Evolutionary conservation across 352 stramenopile genomes (phyloP).

Genomic region (Globisporangium takayamanum): DNA sequence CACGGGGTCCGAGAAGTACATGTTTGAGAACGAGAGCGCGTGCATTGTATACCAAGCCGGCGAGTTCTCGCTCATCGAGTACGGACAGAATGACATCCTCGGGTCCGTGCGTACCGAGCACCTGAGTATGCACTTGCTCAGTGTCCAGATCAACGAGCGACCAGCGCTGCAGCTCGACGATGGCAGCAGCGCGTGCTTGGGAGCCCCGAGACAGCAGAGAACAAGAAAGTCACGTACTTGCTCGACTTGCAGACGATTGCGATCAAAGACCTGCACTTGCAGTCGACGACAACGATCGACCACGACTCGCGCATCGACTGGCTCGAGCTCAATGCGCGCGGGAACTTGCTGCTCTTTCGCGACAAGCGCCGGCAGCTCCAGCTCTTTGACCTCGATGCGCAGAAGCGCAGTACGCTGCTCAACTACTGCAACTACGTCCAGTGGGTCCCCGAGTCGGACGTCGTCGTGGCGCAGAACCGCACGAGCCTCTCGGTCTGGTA

Average conservation of each 20-base stretch:
- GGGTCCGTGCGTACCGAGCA: conserved; percentile 89
- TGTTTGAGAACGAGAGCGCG: conserved; percentile 90
- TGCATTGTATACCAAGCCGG: conserved; percentile 91
- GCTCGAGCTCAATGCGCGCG: conserved; percentile 91
- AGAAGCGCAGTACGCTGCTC: conserved; percentile 85
- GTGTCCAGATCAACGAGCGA: conserved; percentile 91
- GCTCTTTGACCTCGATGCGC: conserved; percentile 87
- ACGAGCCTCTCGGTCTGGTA: conserved; percentile 93
- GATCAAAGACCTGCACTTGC: conserved; percentile 78
- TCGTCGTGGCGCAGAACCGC: conserved; percentile 93
- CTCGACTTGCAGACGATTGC: conserved; percentile 91
- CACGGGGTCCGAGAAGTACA: conserved; percentile 89
- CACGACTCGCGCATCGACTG: conserved; percentile 92
- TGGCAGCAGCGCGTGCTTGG: conserved; percentile 15
- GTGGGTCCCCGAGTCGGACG: conserved; percentile 94
- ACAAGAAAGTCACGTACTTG: conserved; percentile 94
- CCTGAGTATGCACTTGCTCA: conserved; percentile 88
- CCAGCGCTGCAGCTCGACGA: conserved; percentile 17
- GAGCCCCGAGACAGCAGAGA: conserved; percentile 39
- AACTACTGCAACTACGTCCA: conserved; percentile 96
- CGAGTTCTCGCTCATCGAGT: conserved; percentile 92
- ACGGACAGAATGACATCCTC: conserved; percentile 90
- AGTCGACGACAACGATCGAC: conserved; percentile 82
- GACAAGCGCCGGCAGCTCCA: conserved; percentile 90
- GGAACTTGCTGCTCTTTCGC: conserved; percentile 89